Evolutionary conservation across 352 stramenopile genomes (phyloP).

Genomic region (Plasmopara halstedii): DNA sequence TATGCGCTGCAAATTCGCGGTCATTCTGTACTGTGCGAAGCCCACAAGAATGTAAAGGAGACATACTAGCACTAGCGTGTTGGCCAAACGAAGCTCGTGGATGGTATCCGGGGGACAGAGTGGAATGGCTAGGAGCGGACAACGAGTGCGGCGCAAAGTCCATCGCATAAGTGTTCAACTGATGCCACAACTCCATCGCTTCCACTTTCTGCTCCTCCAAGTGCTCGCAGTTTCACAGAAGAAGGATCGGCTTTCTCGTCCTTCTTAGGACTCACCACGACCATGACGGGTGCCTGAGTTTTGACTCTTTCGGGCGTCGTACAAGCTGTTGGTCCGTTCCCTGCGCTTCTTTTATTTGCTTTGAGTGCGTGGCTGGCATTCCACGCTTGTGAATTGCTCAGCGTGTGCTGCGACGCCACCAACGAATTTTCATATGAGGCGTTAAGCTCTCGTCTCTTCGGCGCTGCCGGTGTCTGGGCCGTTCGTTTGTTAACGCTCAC

Average conservation of each 20-base stretch:
- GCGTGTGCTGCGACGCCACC: conserved; percentile 49
- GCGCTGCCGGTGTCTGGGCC: conserved; percentile 54
- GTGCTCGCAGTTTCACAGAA: conserved; percentile 26
- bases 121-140: conserved; percentile 46
- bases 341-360: conserved; percentile 43
- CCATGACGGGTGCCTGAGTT: conserved; percentile 79
- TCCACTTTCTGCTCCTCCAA: not conserved
- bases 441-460: conserved; percentile 69
- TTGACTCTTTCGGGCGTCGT: conserved; percentile 63
- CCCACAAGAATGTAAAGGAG: conserved; percentile 76
- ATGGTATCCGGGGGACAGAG: conserved; percentile 80
- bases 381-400: conserved; percentile 68
- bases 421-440: conserved; percentile 74
- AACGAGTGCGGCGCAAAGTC: conserved; percentile 18
- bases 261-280: conserved; percentile 71
- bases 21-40: conserved; percentile 42
- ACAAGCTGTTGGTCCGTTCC: conserved; percentile 47
- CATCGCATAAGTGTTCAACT: conserved; percentile 11
- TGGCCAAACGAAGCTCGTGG: conserved; percentile 73
- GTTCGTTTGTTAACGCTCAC: conserved; percentile 66
- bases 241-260: conserved; percentile 60
- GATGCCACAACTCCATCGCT: not conserved
- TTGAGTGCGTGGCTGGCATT: conserved; percentile 55
- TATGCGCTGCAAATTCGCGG: conserved; percentile 27
- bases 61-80: conserved; percentile 68